Evolutionary conservation across 106 monocot species (phyloP), one percentile per base, ranked within the genome.

Genomic region (Apostasia ramifera): DNA sequence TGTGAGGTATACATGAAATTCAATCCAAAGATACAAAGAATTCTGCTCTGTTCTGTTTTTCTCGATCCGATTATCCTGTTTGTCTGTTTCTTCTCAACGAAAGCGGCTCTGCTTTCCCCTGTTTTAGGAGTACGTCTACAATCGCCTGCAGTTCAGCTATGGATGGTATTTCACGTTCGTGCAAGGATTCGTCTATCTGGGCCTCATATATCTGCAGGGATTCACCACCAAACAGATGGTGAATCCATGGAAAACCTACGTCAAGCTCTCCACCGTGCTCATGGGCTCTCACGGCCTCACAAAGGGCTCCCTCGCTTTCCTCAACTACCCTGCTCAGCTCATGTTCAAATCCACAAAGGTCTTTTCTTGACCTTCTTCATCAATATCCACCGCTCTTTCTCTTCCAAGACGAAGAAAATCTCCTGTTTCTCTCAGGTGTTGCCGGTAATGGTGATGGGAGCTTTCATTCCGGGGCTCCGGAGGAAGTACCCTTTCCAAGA

Each of bases 271-370:
- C 1, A 84, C 75, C 0, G 92, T 89, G 5, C 84, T 97, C 14
- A 91, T 97, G 92, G 89, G 92, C 2, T 97, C 95, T 66, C 80
- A 89, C 55, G 95, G 95, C 58, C 86, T 92, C 63, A 97, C 92
- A 4, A 97, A 97, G 67, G 88, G 92, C 2, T 92, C 95, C 5
- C 78, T 97, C 59, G 92, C 95, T 6, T 97, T 97, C 71, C 84
- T 97, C 12, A 97, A 97, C 47, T 97, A 97, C 67, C 95, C 92
- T 5, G 95, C 95, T 0, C 95, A 97, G 76, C 78, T 97, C 54
- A 97, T 92, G 92, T 92, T 97, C 82, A 97, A 97, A 70, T 97
- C 95, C 55, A 97, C 92, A 5, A 92, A 92, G 88, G 95, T 95
- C 10, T 12, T 6, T 61, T 39, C 40, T 53, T n/a, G 13, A 3